phyloP scores from a whole-genome alignment of 1,284 basidiomycete species.

The Rhizoctonia solani region DNA sequence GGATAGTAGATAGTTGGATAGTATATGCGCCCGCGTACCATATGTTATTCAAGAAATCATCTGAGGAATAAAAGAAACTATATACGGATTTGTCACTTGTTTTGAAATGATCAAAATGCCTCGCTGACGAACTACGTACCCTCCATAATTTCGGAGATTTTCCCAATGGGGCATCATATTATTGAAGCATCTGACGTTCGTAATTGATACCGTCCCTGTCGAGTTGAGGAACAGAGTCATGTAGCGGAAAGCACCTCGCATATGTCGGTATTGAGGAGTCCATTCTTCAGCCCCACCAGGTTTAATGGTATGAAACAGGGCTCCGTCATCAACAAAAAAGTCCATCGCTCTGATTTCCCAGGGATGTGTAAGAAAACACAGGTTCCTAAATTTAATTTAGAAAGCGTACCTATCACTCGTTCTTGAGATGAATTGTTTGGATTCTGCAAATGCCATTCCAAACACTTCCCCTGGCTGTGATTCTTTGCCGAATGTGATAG shows the following conservation, averaged over 20 bases:
- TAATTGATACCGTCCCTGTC: conserved; percentile 27
- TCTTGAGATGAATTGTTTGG: conserved; percentile 23
- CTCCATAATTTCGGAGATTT: conserved; percentile 28
- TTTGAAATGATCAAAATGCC: background rate
- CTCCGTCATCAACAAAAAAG: conserved; percentile 28
- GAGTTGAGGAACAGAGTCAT: conserved; percentile 29
- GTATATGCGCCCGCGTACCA: conserved; percentile 32
- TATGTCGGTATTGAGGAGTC: conserved; percentile 28
- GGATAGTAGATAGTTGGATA: conserved; percentile 30
- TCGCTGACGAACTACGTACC: background rate
- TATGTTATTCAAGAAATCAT: conserved; percentile 26
- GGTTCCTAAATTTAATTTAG: background rate
- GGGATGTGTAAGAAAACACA: background rate
- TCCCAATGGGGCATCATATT: conserved; percentile 34
- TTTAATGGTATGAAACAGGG: conserved; percentile 28
- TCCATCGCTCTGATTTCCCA: conserved; percentile 14
- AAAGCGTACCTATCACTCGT: conserved; percentile 21
- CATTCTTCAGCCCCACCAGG: conserved; percentile 26
- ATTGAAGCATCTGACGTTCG: conserved; percentile 27
- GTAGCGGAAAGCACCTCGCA: conserved; percentile 29
- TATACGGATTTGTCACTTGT: background rate
- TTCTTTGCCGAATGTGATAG: conserved; percentile 22
- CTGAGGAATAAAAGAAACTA: conserved; percentile 27
- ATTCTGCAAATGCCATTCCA: conserved; percentile 25
- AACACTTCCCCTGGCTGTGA: conserved; percentile 21